Conservation (phyloP, 768 basidiomycete species). For the Leccinum disarticulatum region DNA sequence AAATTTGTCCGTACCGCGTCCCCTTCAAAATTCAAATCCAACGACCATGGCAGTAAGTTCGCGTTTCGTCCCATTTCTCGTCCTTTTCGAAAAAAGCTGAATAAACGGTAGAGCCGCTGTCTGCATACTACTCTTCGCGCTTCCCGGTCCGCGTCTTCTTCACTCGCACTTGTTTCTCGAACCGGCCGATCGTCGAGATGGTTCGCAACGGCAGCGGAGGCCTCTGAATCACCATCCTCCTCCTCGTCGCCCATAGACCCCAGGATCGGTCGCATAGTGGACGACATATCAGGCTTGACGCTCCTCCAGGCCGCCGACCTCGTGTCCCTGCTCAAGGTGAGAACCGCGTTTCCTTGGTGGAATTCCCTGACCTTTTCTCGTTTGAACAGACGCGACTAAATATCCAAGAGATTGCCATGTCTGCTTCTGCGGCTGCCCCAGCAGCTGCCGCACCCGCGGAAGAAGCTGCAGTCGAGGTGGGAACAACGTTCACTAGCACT, state of each 20-base stretch:
- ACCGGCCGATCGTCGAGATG: constrained; percentile 46
- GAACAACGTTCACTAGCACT: constrained; percentile 17
- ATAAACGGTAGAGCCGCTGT: constrained; percentile 21
- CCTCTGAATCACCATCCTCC: constrained; percentile 38
- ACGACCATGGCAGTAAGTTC: constrained; percentile 30
- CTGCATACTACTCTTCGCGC: constrained; percentile 19
- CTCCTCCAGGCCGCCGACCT: constrained; percentile 95
- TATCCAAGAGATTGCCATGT: constrained; percentile 94
- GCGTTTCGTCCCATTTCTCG: neutral
- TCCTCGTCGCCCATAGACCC: constrained; percentile 50
- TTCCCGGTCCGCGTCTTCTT: constrained; percentile 17
- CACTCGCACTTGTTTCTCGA: constrained; percentile 18
- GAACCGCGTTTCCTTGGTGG: constrained; percentile 6
- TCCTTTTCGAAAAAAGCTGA: neutral
- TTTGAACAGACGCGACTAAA: constrained; percentile 75
- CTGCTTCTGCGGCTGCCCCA: constrained; percentile 61
- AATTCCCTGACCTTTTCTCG: neutral
- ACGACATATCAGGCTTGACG: constrained; percentile 86
- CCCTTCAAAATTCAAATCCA: constrained; percentile 13
- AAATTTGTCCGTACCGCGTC: constrained; percentile 17
- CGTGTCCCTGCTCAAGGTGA: constrained; percentile 86
- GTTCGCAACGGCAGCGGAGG: constrained; percentile 51
- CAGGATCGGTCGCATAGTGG: constrained; percentile 79
- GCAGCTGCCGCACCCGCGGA: constrained; percentile 57
- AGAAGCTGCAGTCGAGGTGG: constrained; percentile 62